Evolutionary conservation across 352 stramenopile species (phyloP).

Genomic region (Thalassiosira mediterranea): DNA sequence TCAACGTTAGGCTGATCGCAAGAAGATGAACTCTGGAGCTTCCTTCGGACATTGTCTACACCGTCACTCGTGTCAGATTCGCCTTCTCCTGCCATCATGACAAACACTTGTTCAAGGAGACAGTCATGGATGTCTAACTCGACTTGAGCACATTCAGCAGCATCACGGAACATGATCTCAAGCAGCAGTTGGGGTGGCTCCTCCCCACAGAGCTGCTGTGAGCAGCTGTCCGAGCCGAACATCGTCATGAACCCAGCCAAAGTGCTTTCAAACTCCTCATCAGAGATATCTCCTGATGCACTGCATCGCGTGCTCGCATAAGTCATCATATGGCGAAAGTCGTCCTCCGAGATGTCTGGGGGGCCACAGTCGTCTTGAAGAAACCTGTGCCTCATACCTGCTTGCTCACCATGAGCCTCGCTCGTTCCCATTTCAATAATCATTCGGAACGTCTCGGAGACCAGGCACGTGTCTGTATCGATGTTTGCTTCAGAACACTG

Average conservation of each 20-base stretch:
- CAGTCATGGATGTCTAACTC: conserved; percentile 32
- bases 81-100: conserved; percentile 18
- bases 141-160: conserved; percentile 34
- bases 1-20: conserved; percentile 1
- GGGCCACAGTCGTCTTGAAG: conserved; percentile 21
- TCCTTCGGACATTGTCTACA: not conserved
- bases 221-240: conserved; percentile 30
- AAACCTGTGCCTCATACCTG: conserved; percentile 5
- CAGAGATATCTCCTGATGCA: conserved; percentile 13
- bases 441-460: conserved; percentile 28
- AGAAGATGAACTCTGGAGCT: not conserved
- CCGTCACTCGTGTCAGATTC: not conserved
- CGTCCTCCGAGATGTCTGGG: conserved; percentile 39
- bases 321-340: conserved; percentile 29
- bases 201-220: conserved; percentile 8
- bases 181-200: conserved; percentile 14
- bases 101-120: conserved; percentile 29
- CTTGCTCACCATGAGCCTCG: not conserved
- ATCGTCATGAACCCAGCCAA: conserved; percentile 27
- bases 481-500: conserved; percentile 28
- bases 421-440: conserved; percentile 15
- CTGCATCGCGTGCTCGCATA: conserved; percentile 20
- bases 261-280: conserved; percentile 36
- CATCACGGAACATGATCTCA: conserved; percentile 37
- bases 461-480: conserved; percentile 26